Evolutionary conservation across 345 rosid species (phyloP).

Genomic region (Diplotaxis tenuifolia): DNA sequence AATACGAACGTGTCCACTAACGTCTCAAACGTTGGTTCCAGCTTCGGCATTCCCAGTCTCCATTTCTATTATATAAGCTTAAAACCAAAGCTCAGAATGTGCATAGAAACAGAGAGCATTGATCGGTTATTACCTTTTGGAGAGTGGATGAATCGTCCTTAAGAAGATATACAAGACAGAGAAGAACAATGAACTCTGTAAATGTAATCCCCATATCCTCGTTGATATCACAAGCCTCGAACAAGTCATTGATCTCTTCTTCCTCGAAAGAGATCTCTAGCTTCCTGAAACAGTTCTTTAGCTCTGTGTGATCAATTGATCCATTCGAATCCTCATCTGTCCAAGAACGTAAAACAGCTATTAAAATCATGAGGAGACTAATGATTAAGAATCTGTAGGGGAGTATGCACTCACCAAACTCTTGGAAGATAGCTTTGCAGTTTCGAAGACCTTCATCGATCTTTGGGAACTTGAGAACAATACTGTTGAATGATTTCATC

Average conservation of each 20-base stretch:
- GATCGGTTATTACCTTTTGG: conserved; percentile 43
- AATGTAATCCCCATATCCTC: conserved; percentile 78
- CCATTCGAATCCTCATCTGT: conserved; percentile 87
- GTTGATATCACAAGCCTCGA: conserved; percentile 76
- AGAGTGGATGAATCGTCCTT: conserved; percentile 62
- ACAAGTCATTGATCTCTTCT: conserved; percentile 79
- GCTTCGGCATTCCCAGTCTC: conserved; percentile 63
- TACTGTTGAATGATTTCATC: conserved; percentile 75
- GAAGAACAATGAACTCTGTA: conserved; percentile 88
- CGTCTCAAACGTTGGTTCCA: conserved; percentile 84
- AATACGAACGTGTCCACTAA: conserved; percentile 83
- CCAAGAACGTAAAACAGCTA: conserved; percentile 12
- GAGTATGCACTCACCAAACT: conserved; percentile 58
- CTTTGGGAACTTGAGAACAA: conserved; percentile 88
- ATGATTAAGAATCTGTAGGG: not conserved
- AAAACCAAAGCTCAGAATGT: not conserved
- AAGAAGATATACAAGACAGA: conserved; percentile 90
- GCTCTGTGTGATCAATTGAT: conserved; percentile 78
- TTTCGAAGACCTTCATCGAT: conserved; percentile 76
- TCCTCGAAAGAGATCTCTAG: conserved; percentile 71
- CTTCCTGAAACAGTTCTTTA: conserved; percentile 63
- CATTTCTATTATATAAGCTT: conserved; percentile 48
- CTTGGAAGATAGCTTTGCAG: conserved; percentile 76
- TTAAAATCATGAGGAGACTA: not conserved
- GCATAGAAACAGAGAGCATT: not conserved